Percentiles rank a stretch among this genome's conserved stretches.
Conservation (phyloP, 1,284 basidiomycete species). For the Mrakiaceae sp. region DNA sequence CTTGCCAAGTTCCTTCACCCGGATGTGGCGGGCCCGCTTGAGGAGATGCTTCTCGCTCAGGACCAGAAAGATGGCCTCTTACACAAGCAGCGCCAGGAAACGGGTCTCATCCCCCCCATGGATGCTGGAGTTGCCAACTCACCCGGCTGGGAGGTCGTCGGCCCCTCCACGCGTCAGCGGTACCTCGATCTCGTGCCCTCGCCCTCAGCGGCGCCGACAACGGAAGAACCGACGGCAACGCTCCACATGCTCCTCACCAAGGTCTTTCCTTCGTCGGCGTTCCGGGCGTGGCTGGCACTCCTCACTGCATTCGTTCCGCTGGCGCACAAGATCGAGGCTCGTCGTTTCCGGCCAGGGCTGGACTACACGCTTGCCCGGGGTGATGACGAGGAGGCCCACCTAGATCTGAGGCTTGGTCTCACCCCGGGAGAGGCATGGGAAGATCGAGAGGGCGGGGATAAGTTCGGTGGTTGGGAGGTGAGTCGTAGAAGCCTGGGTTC, state of each 20-base stretch:
- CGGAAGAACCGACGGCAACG: slow-evolving; percentile 29
- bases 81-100: slow-evolving; percentile 24
- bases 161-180: slow-evolving; percentile 13
- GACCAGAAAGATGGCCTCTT: slow-evolving; percentile 59
- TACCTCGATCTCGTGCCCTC: slow-evolving; percentile 3
- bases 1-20: slow-evolving; percentile 72
- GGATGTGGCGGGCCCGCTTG: slow-evolving; percentile 55
- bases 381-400: slow-evolving; percentile 64
- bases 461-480: slow-evolving; percentile 92
- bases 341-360: slow-evolving; percentile 81
- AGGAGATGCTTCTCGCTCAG: slow-evolving; percentile 49
- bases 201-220: background rate
- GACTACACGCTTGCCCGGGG: slow-evolving; percentile 93
- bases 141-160: slow-evolving; percentile 12
- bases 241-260: slow-evolving; percentile 49
- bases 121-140: background rate
- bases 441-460: slow-evolving; percentile 36
- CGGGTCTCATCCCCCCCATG: background rate
- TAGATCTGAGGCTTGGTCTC: slow-evolving; percentile 82
- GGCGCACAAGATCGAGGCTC: slow-evolving; percentile 60
- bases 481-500: slow-evolving; percentile 20
- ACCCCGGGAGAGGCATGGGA: slow-evolving; percentile 48
- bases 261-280: slow-evolving; percentile 71
- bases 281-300: slow-evolving; percentile 77
- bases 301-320: slow-evolving; percentile 68